Evolutionary conservation across 1,284 basidiomycete species (phyloP).

Genomic region (Ceratobasidium sp.): DNA sequence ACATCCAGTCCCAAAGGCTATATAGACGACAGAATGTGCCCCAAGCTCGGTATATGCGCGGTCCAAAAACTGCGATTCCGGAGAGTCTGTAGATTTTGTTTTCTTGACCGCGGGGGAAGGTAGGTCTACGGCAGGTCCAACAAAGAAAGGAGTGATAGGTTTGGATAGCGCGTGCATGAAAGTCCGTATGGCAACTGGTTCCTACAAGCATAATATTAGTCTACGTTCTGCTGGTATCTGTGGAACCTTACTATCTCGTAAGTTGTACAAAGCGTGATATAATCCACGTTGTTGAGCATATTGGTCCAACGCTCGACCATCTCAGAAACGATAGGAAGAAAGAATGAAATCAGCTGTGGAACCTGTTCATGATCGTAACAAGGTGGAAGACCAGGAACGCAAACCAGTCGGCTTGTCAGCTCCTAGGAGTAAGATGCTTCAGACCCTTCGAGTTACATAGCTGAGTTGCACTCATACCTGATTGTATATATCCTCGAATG

Average conservation of each 20-base stretch:
- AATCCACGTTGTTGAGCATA: constrained; percentile 8
- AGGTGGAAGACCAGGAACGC: constrained; percentile 8
- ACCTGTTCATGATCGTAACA: constrained; percentile 27
- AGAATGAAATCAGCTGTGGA: not conserved
- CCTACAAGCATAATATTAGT: not conserved
- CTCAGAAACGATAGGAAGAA: not conserved
- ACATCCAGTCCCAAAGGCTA: constrained; percentile 33
- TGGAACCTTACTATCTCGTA: constrained; percentile 21
- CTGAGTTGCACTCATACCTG: not conserved
- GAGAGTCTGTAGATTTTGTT: not conserved
- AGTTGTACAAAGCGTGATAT: not conserved
- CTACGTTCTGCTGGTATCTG: not conserved
- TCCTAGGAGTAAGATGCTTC: not conserved
- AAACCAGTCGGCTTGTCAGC: constrained; percentile 8
- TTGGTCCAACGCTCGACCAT: constrained; percentile 1
- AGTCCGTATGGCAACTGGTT: constrained; percentile 3
- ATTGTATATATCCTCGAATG: not conserved
- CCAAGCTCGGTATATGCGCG: constrained; percentile 27
- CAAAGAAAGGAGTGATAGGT: constrained; percentile 10
- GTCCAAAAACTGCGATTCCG: constrained; percentile 28
- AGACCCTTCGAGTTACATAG: too few species aligned
- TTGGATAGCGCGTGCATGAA: not conserved
- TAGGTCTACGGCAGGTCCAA: constrained; percentile 9
- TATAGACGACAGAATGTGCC: constrained; percentile 24
- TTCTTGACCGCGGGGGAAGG: not conserved